A percentile compares a stretch with the other conserved stretches of the same genome.
These are phyloP conservation scores for Castanea crenata DNA, from an alignment of 306 rosid species.

Conservation along the genomic window DNA sequence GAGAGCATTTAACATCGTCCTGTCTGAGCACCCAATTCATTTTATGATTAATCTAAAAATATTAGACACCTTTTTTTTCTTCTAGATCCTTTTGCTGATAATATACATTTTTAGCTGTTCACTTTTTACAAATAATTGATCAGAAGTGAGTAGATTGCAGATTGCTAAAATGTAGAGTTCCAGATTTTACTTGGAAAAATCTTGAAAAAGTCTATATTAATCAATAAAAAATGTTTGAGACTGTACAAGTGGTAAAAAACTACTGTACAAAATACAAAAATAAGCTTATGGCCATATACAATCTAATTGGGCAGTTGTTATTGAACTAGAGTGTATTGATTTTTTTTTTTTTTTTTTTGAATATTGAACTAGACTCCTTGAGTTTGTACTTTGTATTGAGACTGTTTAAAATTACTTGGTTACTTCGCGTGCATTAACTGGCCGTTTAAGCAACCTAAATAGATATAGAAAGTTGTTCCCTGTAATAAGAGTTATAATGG, in stretches of 20 bases:
- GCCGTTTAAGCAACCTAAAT: background rate
- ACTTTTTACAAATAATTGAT: background rate
- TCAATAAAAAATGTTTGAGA: background rate
- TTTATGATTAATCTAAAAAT: background rate
- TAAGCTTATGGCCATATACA: background rate
- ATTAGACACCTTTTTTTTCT: background rate
- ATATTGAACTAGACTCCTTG: too few species aligned
- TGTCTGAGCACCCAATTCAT: background rate
- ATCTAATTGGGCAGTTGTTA: too few species aligned
- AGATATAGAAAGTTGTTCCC: background rate
- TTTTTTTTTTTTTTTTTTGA: too few species aligned
- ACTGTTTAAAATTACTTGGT: background rate
- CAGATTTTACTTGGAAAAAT: background rate
- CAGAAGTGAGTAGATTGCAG: background rate
- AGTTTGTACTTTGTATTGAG: background rate
- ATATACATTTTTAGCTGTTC: background rate
- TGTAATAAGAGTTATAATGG: background rate
- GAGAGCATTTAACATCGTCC: background rate
- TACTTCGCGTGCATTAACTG: background rate
- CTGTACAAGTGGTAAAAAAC: background rate
- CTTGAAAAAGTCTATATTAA: background rate
- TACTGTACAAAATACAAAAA: background rate
- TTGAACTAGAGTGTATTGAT: background rate
- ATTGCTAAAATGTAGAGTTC: background rate
- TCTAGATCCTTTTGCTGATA: background rate